Percentiles rank a stretch among this genome's conserved stretches.
Evolutionary conservation across 805 yeast species (phyloP).

Genomic region (Ogataea haglerorum): DNA sequence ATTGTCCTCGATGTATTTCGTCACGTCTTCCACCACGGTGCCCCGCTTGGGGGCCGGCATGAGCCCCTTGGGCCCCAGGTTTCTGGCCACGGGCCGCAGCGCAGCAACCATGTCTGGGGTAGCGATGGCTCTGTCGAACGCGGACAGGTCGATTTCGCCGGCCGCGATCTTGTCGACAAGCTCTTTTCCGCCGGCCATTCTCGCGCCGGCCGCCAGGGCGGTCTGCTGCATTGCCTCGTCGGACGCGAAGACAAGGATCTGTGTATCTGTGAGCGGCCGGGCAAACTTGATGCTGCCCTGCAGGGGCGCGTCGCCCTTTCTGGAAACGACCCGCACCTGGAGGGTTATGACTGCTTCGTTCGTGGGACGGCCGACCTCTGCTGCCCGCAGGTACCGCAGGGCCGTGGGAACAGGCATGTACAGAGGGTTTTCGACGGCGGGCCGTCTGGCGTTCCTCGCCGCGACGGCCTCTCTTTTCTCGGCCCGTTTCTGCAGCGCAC

Average conservation of each 20-base stretch:
- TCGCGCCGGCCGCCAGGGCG: conserved; percentile 59
- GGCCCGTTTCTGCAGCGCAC: conserved; percentile 26
- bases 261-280: conserved; percentile 61
- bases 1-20: conserved; percentile 47
- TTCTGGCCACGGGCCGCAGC: conserved; percentile 67
- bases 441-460: conserved; percentile 38
- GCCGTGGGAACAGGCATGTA: conserved; percentile 74
- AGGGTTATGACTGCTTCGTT: conserved; percentile 68
- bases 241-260: conserved; percentile 65
- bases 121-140: conserved; percentile 76
- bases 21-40: conserved; percentile 71
- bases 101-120: conserved; percentile 74
- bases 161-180: conserved; percentile 58
- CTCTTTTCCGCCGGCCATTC: conserved; percentile 68
- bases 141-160: conserved; percentile 45
- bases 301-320: conserved; percentile 73
- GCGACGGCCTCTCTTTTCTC: conserved; percentile 25
- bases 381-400: conserved; percentile 74
- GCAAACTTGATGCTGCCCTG: conserved; percentile 73
- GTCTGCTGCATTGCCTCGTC: conserved; percentile 48
- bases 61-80: conserved; percentile 83
- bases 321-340: conserved; percentile 62
- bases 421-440: conserved; percentile 50
- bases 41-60: conserved; percentile 87
- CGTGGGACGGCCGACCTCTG: conserved; percentile 82